Base-by-base conservation (phyloP, 1,139 yeast genomes). In the Blastobotrys arbuscula region DNA sequence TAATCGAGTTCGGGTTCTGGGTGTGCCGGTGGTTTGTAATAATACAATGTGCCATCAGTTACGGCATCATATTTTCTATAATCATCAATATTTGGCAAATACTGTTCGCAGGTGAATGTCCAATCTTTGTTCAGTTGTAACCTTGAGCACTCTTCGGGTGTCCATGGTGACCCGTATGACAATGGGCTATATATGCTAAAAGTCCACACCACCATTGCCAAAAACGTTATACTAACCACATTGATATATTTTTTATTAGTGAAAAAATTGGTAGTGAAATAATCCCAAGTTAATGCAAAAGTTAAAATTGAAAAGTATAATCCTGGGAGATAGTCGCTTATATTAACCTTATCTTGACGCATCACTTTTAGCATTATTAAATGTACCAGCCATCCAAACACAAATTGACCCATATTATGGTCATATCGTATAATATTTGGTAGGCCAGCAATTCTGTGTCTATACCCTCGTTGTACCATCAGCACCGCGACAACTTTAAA, bases 51-150 rank as follows among this genome's bases (percentile, higher is more conserved):
- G 36, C 50, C 47, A 20, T 26, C 24, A 33, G 49, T 45, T 12
- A 45, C 37, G 3, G 26, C 16, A 33, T 57, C 59, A 39, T 56
- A 57, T 8, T 24, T 40, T n/a, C 23, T 24, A 35, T 50, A 50
- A 38, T 45, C 45, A 5, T 45, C 49, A 1, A 35, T 19, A 8
- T 48, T 48, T 0, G 31, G 48, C 4, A 56, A 43, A 39, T 57
- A 54, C 20, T 52, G 47, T 13, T 49, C 42, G 50, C 65, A 59
- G 33, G 58, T 53, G 28, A 67, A 54, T 42, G 64, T 65, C 53
- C 66, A 55, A 12, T 55, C 49, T 18, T 56, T 59, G 1, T 45
- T 44, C 7, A 58, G 50, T 31, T 60, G 58, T 23, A 53, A 51
- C 7, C 58, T 58, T 12, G 54, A 47, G 40, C 69, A 66, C 24